phyloP scores from a whole-genome alignment of 371 early-diverging fungal species.

The Mortierella sp. region DNA sequence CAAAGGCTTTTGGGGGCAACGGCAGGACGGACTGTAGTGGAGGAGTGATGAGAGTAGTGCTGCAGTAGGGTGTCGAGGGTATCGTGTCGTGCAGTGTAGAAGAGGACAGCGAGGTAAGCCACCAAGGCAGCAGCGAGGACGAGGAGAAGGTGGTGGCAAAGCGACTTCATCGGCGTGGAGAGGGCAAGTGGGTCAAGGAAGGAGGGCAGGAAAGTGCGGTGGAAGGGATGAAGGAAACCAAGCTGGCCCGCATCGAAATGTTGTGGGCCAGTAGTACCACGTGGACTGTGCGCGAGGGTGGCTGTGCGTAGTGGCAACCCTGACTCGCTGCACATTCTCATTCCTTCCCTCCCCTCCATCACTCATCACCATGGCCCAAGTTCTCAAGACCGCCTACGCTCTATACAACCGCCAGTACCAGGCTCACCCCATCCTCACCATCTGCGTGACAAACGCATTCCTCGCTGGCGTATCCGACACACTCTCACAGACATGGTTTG shows the following conservation, averaged over 20 bases:
- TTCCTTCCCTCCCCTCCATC: not conserved
- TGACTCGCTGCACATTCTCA: not conserved
- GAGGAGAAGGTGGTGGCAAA: slow-evolving; percentile 8
- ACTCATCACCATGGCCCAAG: slow-evolving; percentile 27
- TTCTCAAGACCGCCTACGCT: slow-evolving; percentile 37
- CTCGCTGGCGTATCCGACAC: slow-evolving; percentile 77
- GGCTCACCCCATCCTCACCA: slow-evolving; percentile 72
- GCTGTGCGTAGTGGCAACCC: too few species aligned
- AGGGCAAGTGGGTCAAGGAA: not conserved
- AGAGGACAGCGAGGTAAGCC: slow-evolving; percentile 2
- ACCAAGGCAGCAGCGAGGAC: slow-evolving; percentile 2
- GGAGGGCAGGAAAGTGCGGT: not conserved
- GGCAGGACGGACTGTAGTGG: not conserved
- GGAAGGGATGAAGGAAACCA: not conserved
- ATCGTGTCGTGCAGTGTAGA: slow-evolving; percentile 6
- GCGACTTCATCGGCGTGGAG: slow-evolving; percentile 11
- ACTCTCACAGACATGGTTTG: slow-evolving; percentile 70
- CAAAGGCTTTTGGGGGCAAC: slow-evolving; percentile 24
- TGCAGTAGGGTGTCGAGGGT: slow-evolving; percentile 13
- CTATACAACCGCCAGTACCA: slow-evolving; percentile 63
- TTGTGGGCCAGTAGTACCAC: too few species aligned
- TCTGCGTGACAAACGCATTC: slow-evolving; percentile 76
- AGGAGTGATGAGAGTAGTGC: not conserved
- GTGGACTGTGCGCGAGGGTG: not conserved
- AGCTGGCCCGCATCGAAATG: too few species aligned